Conservation (phyloP, 1,284 basidiomycete species). For the Laetiporus sulphureus region DNA sequence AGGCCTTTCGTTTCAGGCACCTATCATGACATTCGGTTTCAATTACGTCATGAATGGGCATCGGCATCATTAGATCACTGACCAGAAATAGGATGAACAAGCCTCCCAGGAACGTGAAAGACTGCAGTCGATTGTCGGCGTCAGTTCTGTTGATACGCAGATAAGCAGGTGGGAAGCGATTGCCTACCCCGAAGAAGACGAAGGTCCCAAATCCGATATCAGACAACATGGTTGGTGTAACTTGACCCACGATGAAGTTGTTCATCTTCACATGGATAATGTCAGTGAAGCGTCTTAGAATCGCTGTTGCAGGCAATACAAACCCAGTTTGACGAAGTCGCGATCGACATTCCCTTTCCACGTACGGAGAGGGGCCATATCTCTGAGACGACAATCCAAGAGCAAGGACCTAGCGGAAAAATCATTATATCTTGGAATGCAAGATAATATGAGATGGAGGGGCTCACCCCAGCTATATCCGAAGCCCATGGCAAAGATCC, state of each 20-base stretch:
- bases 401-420: conserved; percentile 38
- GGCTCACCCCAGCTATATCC: conserved; percentile 58
- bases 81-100: conserved; percentile 59
- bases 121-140: conserved; percentile 25
- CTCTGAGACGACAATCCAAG: conserved; percentile 61
- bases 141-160: background rate
- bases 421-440: background rate
- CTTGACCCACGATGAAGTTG: conserved; percentile 57
- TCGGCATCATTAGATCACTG: conserved; percentile 17
- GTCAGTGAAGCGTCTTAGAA: background rate
- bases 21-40: conserved; percentile 22
- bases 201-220: conserved; percentile 60
- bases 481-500: conserved; percentile 63
- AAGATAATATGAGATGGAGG: background rate
- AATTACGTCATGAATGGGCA: background rate
- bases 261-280: conserved; percentile 47
- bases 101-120: conserved; percentile 57
- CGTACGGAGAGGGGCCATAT: conserved; percentile 64
- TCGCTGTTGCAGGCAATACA: background rate
- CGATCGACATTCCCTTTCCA: conserved; percentile 64
- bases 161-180: background rate
- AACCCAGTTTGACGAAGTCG: conserved; percentile 67
- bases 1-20: conserved; percentile 66
- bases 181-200: conserved; percentile 58
- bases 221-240: conserved; percentile 58